Base-by-base conservation (phyloP, 768 basidiomycete genomes). In the Gyrodon lividus region DNA sequence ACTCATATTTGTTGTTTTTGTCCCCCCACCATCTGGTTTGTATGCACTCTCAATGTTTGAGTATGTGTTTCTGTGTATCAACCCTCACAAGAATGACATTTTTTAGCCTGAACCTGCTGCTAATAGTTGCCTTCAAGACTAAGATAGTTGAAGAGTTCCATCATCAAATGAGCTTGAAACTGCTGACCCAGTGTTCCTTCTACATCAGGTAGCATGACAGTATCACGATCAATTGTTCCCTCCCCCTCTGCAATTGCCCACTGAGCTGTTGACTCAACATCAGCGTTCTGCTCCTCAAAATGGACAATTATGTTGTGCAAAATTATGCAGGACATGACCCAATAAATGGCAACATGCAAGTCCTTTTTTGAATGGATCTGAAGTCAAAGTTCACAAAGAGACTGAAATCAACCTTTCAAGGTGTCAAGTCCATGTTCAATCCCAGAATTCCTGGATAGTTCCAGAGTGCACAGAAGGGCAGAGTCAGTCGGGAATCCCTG, bases 391-490 rank as follows among this genome's bases (percentile, higher is more conserved):
- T 46, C 44, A 31, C 2, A 5, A 33, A 46, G 19, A 7, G 44
- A 46, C 44, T 46, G 44, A n/a, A 46, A 42, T 13, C 19, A 30
- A 30, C n/a, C n/a, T n/a, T n/a, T n/a, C n/a, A n/a, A n/a, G n/a
- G n/a, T n/a, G n/a, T n/a, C n/a, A n/a, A n/a, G n/a, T n/a, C n/a
- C n/a, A n/a, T n/a, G n/a, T n/a, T n/a, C n/a, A n/a, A n/a, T n/a
- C n/a, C n/a, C n/a, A n/a, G n/a, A n/a, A n/a, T n/a, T n/a, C n/a
- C n/a, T n/a, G n/a, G n/a, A n/a, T n/a, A n/a, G n/a, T n/a, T n/a
- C n/a, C n/a, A n/a, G n/a, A n/a, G n/a, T n/a, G n/a, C n/a, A n/a
- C n/a, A n/a, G n/a, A n/a, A n/a, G n/a, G n/a, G n/a, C n/a, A n/a
- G n/a, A n/a, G n/a, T n/a, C n/a, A n/a, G n/a, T n/a, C n/a, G n/a